phyloP scores from a whole-genome alignment of 805 yeast genomes.

The Cyberlindnera mycetangii region DNA sequence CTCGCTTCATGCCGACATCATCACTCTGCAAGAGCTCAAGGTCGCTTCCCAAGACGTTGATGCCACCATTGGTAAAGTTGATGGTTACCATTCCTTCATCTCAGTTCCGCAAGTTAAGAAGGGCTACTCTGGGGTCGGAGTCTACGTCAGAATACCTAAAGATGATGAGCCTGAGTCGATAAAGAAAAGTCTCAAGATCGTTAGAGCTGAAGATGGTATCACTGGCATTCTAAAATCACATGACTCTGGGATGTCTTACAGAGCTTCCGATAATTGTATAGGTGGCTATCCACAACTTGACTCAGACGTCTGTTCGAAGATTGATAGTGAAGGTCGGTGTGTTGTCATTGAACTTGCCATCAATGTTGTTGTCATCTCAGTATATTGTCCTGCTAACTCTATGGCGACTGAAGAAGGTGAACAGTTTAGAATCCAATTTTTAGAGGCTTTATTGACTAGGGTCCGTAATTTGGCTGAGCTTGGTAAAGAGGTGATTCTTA shows the following conservation, averaged over 20 bases:
- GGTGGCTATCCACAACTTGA: slow-evolving; percentile 67
- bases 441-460: slow-evolving; percentile 58
- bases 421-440: slow-evolving; percentile 52
- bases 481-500: slow-evolving; percentile 69
- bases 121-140: slow-evolving; percentile 92
- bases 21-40: slow-evolving; percentile 88
- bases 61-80: slow-evolving; percentile 46
- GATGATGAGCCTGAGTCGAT: slow-evolving; percentile 39
- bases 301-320: slow-evolving; percentile 35
- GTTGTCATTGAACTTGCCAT: slow-evolving; percentile 69
- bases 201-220: slow-evolving; percentile 87
- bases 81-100: slow-evolving; percentile 61
- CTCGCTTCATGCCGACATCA: slow-evolving; percentile 63
- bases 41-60: slow-evolving; percentile 49
- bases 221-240: slow-evolving; percentile 54
- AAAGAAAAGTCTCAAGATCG: slow-evolving; percentile 45
- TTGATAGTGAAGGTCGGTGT: slow-evolving; percentile 87
- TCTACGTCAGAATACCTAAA: slow-evolving; percentile 59
- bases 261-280: slow-evolving; percentile 35
- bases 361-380: slow-evolving; percentile 56
- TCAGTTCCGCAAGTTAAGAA: slow-evolving; percentile 64
- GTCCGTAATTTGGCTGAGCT: slow-evolving; percentile 47
- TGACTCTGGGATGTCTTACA: slow-evolving; percentile 20
- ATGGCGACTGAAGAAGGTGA: slow-evolving; percentile 66
- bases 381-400: slow-evolving; percentile 94